Percentiles rank a stretch among this genome's conserved stretches.
Evolutionary conservation across 768 basidiomycete species (phyloP).

Genomic region (Lentinula sp.): DNA sequence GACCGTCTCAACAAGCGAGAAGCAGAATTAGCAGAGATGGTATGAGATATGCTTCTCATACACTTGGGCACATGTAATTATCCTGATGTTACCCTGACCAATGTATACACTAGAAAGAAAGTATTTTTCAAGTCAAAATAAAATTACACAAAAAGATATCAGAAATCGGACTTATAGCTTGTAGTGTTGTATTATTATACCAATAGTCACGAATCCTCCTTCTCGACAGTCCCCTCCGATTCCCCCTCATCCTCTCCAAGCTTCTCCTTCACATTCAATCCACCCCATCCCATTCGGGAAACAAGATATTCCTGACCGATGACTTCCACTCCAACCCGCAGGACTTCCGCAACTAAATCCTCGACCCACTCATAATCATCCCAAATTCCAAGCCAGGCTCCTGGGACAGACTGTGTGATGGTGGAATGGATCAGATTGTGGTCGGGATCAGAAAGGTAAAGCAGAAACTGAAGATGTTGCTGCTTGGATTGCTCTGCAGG

Average conservation of each 20-base stretch:
- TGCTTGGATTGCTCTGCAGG: conserved; percentile 31
- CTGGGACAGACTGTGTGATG: conserved; percentile 77
- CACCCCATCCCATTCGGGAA: conserved; percentile 78
- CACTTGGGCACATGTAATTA: not conserved
- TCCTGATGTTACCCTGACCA: no score
- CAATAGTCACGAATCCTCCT: conserved; percentile 28
- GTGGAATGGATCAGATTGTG: conserved; percentile 76
- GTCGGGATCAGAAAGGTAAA: conserved; percentile 70
- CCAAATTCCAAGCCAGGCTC: conserved; percentile 85
- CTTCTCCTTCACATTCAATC: conserved; percentile 18
- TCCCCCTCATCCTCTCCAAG: conserved; percentile 9
- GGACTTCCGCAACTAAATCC: conserved; percentile 82
- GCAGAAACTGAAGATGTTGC: conserved; percentile 62
- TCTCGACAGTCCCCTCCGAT: conserved; percentile 4
- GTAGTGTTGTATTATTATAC: conserved; percentile 15
- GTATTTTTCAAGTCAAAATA: no score
- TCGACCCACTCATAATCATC: conserved; percentile 96
- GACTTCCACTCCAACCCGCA: conserved; percentile 82
- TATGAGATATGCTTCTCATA: not conserved
- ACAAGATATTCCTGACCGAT: conserved; percentile 91
- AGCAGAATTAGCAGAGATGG: conserved; percentile 49
- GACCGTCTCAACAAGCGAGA: conserved; percentile 52
- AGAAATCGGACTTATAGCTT: no score
- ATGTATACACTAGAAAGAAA: no score
- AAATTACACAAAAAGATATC: no score